These are phyloP conservation scores for Micractinium sp. DNA, from an alignment of 139 green algal species.

Conservation along the genomic window DNA sequence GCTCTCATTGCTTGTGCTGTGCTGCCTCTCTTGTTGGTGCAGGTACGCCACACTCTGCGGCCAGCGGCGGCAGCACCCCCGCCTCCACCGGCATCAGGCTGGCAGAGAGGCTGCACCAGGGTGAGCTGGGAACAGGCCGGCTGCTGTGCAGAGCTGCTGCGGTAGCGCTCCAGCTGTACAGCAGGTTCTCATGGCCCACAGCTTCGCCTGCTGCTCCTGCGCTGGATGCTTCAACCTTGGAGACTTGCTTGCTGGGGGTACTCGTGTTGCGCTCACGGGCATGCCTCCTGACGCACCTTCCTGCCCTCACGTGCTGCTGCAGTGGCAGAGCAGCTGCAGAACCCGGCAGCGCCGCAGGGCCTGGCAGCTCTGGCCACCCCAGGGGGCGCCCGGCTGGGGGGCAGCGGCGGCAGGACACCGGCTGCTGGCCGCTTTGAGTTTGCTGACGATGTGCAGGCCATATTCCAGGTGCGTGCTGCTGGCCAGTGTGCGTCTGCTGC, in stretches of 20 bases:
- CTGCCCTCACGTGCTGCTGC: background rate
- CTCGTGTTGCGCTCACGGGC: background rate
- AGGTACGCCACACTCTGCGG: constrained; percentile 15
- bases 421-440: constrained; percentile 13
- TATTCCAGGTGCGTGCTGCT: constrained; percentile 16
- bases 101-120: constrained; percentile 40
- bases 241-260: too few species aligned
- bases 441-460: constrained; percentile 37
- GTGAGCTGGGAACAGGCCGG: background rate
- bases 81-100: constrained; percentile 38
- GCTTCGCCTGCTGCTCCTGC: too few species aligned
- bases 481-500: background rate
- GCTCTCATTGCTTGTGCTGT: background rate
- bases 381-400: background rate
- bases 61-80: constrained; percentile 21
- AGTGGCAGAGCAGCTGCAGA: constrained; percentile 44
- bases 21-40: background rate
- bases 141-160: background rate
- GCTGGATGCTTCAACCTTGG: too few species aligned
- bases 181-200: background rate
- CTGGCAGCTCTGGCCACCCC: constrained; percentile 12
- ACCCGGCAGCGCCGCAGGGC: constrained; percentile 13
- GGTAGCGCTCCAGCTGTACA: background rate
- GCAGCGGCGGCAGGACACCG: background rate
- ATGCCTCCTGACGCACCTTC: background rate